A percentile compares a stretch with the other conserved stretches of the same genome.
Evolutionary conservation across 139 green algal genomes (phyloP).

Genomic region (Nannochloris sp.): DNA sequence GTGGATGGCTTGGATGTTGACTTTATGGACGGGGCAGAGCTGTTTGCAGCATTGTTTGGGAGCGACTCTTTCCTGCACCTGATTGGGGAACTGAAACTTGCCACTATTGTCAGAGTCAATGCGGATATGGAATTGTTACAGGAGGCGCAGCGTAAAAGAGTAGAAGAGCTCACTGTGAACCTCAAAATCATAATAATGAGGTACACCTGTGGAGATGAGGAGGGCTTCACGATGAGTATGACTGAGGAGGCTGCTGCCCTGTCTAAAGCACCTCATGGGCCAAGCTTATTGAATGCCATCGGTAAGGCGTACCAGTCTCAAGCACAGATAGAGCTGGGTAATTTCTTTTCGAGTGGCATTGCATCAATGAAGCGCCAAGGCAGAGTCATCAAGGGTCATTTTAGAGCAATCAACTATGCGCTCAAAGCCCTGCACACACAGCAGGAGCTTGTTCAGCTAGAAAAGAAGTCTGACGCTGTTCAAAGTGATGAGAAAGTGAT

Average conservation of each 20-base stretch:
- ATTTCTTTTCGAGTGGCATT: conserved; percentile 45
- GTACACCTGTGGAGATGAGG: conserved; percentile 57
- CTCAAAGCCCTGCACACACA: conserved; percentile 60
- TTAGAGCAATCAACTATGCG: conserved; percentile 49
- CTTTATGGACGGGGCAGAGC: conserved; percentile 68
- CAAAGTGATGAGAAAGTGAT: neutral
- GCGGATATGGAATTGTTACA: conserved; percentile 26
- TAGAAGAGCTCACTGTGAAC: conserved; percentile 51
- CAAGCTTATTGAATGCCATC: conserved; percentile 73
- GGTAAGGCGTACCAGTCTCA: conserved; percentile 71
- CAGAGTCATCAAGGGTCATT: conserved; percentile 48
- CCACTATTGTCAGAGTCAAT: conserved; percentile 31
- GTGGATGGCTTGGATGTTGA: conserved; percentile 62
- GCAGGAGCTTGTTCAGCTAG: conserved; percentile 25
- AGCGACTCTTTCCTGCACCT: conserved; percentile 66
- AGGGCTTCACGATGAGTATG: conserved; percentile 37
- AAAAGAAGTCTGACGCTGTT: conserved; percentile 13
- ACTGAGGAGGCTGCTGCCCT: conserved; percentile 48
- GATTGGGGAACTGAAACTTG: conserved; percentile 74
- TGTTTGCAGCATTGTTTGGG: conserved; percentile 84
- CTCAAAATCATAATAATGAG: conserved; percentile 56
- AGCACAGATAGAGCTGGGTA: conserved; percentile 56
- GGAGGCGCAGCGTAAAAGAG: conserved; percentile 29
- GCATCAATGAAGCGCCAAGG: conserved; percentile 37
- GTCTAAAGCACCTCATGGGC: conserved; percentile 62